phyloP scores from a whole-genome alignment of 305 asterid species.

The Solanum chacoense region DNA sequence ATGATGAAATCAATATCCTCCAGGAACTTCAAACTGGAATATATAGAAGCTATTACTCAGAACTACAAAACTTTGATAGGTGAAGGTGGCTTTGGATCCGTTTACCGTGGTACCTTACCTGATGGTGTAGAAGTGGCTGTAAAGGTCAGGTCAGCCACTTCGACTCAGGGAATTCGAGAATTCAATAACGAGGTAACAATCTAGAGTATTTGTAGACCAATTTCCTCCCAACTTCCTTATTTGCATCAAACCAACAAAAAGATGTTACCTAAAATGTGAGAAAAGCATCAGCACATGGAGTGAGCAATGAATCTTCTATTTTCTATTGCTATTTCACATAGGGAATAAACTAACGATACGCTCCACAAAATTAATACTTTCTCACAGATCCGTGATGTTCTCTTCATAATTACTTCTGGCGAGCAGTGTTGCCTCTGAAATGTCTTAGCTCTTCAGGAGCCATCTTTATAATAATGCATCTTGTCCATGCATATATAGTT shows the following conservation, averaged over 20 bases:
- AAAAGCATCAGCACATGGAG: not conserved
- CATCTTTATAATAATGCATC: not conserved
- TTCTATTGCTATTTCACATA: not conserved
- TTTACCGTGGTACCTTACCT: constrained; percentile 61
- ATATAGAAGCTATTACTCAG: constrained; percentile 51
- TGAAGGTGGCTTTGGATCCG: constrained; percentile 90
- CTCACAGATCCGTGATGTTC: not conserved
- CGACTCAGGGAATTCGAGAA: constrained; percentile 88
- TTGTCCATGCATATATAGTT: not conserved
- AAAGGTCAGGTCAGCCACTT: constrained; percentile 83
- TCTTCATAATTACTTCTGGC: not conserved
- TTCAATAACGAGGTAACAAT: constrained; percentile 62
- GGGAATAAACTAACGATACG: not conserved
- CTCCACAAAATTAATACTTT: not conserved
- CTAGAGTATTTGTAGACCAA: not conserved
- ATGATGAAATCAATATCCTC: constrained; percentile 38
- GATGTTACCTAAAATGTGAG: not conserved
- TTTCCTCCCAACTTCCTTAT: not conserved
- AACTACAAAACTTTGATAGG: constrained; percentile 71
- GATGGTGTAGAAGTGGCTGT: constrained; percentile 91
- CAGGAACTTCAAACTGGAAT: constrained; percentile 43
- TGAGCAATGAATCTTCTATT: not conserved
- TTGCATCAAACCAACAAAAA: not conserved
- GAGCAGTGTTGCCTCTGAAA: not conserved
- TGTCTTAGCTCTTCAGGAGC: not conserved